These are phyloP conservation scores for Cystofilobasidium ferigula DNA, from an alignment of 768 basidiomycete species.

Conservation along the genomic window DNA sequence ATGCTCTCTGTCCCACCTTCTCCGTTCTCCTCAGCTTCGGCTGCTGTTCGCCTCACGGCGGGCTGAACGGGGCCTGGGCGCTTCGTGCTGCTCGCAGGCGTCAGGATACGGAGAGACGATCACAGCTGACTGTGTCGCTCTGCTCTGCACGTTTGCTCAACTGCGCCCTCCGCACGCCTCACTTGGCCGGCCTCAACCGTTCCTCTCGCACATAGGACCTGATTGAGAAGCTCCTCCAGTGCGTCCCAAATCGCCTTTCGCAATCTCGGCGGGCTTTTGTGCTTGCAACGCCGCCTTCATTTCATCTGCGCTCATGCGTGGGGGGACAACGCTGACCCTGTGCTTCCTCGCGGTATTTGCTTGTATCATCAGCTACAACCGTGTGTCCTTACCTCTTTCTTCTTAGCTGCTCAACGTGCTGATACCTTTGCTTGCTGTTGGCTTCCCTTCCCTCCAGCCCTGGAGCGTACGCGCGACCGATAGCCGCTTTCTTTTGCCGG, in stretches of 20 bases:
- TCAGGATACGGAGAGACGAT: no score
- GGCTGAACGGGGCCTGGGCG: no score
- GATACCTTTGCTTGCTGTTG: not conserved
- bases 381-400: slow-evolving; percentile 33
- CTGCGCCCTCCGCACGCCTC: not conserved
- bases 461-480: slow-evolving; percentile 31
- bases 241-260: slow-evolving; percentile 55
- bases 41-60: not conserved
- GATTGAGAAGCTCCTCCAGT: slow-evolving; percentile 91
- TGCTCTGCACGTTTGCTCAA: not conserved
- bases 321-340: not conserved
- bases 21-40: not conserved
- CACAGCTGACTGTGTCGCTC: not conserved
- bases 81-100: no score
- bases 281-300: not conserved
- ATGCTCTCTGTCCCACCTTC: not conserved
- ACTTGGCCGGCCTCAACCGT: slow-evolving; percentile 16
- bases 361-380: slow-evolving; percentile 10
- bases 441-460: slow-evolving; percentile 12
- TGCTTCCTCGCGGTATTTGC: not conserved
- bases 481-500: no score
- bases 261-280: not conserved
- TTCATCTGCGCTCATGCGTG: not conserved
- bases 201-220: slow-evolving; percentile 50
- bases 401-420: no score